Conservation (phyloP, 345 rosid genomes). For the Aegle marmelos region DNA sequence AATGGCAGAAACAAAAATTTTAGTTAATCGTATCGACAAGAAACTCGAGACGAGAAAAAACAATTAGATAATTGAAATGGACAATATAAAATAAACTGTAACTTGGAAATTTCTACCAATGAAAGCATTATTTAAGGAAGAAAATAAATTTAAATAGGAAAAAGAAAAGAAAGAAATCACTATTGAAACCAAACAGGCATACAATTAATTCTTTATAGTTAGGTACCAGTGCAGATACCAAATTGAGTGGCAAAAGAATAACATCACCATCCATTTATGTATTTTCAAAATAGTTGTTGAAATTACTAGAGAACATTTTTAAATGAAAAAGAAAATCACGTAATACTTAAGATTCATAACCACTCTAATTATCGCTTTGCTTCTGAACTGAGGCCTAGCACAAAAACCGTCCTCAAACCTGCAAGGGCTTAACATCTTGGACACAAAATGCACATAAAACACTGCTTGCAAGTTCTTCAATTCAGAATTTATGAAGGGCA, state of each 20-base stretch:
- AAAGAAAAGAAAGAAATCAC: not conserved
- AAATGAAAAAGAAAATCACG: not conserved
- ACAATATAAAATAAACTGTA: not conserved
- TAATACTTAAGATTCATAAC: not conserved
- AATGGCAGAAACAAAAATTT: not conserved
- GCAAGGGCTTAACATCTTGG: not conserved
- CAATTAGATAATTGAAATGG: not conserved
- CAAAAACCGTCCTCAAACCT: not conserved
- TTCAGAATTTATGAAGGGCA: not conserved
- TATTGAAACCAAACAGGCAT: not conserved
- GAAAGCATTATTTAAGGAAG: not conserved
- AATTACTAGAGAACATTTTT: not conserved
- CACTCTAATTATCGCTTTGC: not conserved
- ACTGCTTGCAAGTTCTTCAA: not conserved
- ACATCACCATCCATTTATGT: not conserved
- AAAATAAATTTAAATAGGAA: not conserved
- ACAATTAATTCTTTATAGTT: not conserved
- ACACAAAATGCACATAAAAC: not conserved
- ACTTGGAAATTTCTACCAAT: not conserved
- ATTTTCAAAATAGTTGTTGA: not conserved
- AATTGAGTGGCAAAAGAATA: not conserved
- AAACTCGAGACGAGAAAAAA: not conserved
- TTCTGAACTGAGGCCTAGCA: not conserved
- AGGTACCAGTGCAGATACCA: not conserved
- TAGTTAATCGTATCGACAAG: not conserved